Evolutionary conservation across 129 eudicot genomes (phyloP), one percentile per base, ranked within the genome.

Genomic region (Lactuca sativa): DNA sequence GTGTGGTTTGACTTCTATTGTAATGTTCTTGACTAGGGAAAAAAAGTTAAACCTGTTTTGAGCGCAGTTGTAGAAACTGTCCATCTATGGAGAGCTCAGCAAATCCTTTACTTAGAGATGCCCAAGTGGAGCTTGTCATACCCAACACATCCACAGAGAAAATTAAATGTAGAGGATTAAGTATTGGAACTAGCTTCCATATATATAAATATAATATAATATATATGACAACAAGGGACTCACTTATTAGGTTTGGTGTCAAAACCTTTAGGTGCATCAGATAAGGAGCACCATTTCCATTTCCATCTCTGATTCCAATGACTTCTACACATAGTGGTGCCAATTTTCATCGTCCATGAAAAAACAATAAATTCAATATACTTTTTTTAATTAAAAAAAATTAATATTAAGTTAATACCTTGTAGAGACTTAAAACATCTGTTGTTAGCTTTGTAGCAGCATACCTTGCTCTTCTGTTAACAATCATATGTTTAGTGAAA

Each of bases 51-150:
- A 92, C 96, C 95, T 93, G 99, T 83, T 93, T 93, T 11, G 97
- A 90, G 36, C 99, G 97, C 48, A 93, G 85, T 64, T 93, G 97
- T 69, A 90, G 75, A 73, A 93, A 93, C 79, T 93, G 99, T 31
- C 99, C 99, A 72, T 93, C 99, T 3, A 96, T 93, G 33, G 99
- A 93, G 38, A 93, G 96, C 78, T 93, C 95, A 17, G 99, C 99
- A 78, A 93, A 93, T 40, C 99, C 97, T 82, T 85, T 93, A 76
- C 99, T 85, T 21, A 93, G 81, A 52, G 99, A 90, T 64, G 97
- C 92, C 71, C 90, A 78, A 7, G 99, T 93, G 78, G 99, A 93
- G 78, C 99, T 90, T 49, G 99, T 85, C 99, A 90, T 87, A 13
- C 99, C 99, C 48, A 93, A 83, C 41, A 93, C 97, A 80, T 93